phyloP scores from a whole-genome alignment of 139 green algal genomes.

The Coccomyxa sp. region DNA sequence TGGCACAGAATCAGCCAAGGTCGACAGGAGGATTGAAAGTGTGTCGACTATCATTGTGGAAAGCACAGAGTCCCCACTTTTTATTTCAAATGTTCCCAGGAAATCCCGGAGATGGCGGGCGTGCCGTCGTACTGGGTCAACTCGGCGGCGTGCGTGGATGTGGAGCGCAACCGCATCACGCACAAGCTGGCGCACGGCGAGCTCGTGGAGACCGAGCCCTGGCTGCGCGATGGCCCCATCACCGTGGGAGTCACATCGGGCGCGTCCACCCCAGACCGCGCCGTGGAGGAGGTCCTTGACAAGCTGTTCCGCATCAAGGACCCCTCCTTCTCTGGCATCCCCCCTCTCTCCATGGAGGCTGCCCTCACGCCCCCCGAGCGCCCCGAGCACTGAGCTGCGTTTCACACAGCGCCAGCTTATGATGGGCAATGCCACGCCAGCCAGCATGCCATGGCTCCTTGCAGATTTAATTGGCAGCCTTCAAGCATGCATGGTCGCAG shows the following conservation, averaged over 20 bases:
- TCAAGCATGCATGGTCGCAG: too few species aligned
- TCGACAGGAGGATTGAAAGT: too few species aligned
- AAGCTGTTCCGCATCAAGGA: slow-evolving; percentile 56
- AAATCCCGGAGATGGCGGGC: slow-evolving; percentile 88
- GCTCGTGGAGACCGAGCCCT: slow-evolving; percentile 79
- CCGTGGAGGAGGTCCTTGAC: slow-evolving; percentile 82
- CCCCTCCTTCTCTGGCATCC: slow-evolving; percentile 36
- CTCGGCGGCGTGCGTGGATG: slow-evolving; percentile 78
- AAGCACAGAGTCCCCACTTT: too few species aligned
- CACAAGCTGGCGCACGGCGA: slow-evolving; percentile 83
- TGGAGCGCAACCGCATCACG: slow-evolving; percentile 68
- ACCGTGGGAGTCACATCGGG: slow-evolving; percentile 89
- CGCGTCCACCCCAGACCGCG: slow-evolving; percentile 61
- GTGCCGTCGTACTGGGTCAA: slow-evolving; percentile 79
- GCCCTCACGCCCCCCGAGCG: not conserved
- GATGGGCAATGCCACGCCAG: too few species aligned
- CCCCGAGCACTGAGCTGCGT: not conserved
- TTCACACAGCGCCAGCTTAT: too few species aligned
- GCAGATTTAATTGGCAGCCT: too few species aligned
- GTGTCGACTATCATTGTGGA: too few species aligned
- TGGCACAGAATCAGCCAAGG: too few species aligned
- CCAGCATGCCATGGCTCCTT: too few species aligned
- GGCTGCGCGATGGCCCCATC: slow-evolving; percentile 74
- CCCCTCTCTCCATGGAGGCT: not conserved
- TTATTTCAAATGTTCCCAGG: too few species aligned